These are phyloP conservation scores for Metschnikowia chrysomelidarum DNA, from an alignment of 805 yeast genomes.

Conservation along the genomic window DNA sequence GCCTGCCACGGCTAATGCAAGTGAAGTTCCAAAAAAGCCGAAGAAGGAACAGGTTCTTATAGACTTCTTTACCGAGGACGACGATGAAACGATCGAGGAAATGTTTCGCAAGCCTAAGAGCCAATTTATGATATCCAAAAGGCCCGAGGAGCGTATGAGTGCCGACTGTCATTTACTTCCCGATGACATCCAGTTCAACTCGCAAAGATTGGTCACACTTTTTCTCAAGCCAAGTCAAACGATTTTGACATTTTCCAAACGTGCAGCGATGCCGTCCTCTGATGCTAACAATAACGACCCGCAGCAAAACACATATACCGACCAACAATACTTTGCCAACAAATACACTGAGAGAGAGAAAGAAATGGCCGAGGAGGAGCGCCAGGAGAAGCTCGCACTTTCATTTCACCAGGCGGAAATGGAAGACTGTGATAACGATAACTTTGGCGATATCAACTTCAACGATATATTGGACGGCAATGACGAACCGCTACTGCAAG, in stretches of 20 bases:
- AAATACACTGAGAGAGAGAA: conserved; percentile 45
- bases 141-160: conserved; percentile 29
- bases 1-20: conserved; percentile 6
- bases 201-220: conserved; percentile 62
- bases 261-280: background rate
- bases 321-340: conserved; percentile 72
- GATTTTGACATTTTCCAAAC: conserved; percentile 27
- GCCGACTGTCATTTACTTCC: conserved; percentile 54
- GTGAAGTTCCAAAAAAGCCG: conserved; percentile 17
- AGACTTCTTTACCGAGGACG: conserved; percentile 35
- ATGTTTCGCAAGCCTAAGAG: conserved; percentile 35
- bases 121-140: conserved; percentile 21
- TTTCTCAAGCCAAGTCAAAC: conserved; percentile 63
- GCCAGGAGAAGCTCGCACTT: conserved; percentile 35
- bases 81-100: conserved; percentile 26
- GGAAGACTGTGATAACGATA: conserved; percentile 39
- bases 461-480: conserved; percentile 41
- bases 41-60: conserved; percentile 25
- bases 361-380: conserved; percentile 29
- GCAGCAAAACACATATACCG: conserved; percentile 40
- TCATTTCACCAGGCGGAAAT: conserved; percentile 41
- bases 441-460: conserved; percentile 40
- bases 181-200: conserved; percentile 68
- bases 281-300: background rate
- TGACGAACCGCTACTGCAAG: conserved; percentile 12